Conservation (phyloP, 441 rosid species). For the Kokia cookei region DNA sequence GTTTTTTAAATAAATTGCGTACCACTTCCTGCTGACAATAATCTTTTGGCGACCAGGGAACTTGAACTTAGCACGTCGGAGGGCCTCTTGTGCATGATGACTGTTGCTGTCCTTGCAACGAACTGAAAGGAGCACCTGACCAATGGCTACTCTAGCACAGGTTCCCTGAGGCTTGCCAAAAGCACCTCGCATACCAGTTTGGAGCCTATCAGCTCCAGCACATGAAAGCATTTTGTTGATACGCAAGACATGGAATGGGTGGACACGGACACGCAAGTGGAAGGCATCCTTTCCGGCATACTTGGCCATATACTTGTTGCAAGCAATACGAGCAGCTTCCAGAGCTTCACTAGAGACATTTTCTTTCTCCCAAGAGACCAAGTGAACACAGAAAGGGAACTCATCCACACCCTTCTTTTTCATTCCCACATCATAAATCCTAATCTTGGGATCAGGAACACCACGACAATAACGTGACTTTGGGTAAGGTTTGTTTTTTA, state of each 20-base stretch:
- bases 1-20: neutral
- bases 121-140: conserved; percentile 91
- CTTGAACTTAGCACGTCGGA: conserved; percentile 91
- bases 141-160: conserved; percentile 65
- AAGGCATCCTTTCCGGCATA: conserved; percentile 86
- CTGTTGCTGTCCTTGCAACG: conserved; percentile 82
- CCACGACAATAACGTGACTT: conserved; percentile 84
- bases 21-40: conserved; percentile 95
- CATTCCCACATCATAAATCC: conserved; percentile 92
- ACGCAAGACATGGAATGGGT: conserved; percentile 87
- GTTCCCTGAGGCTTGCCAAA: conserved; percentile 58
- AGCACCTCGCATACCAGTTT: conserved; percentile 45
- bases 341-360: conserved; percentile 88
- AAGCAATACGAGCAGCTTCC: conserved; percentile 91
- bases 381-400: conserved; percentile 84
- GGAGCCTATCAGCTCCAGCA: conserved; percentile 86
- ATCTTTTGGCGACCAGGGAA: conserved; percentile 96
- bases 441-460: conserved; percentile 87
- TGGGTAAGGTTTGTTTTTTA: conserved; percentile 85
- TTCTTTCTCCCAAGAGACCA: conserved; percentile 92
- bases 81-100: conserved; percentile 87
- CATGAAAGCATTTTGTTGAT: conserved; percentile 98
- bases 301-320: conserved; percentile 91
- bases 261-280: conserved; percentile 84
- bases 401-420: conserved; percentile 89